phyloP scores from a whole-genome alignment of 371 early-diverging fungal species.

The Mortierella sp. region DNA sequence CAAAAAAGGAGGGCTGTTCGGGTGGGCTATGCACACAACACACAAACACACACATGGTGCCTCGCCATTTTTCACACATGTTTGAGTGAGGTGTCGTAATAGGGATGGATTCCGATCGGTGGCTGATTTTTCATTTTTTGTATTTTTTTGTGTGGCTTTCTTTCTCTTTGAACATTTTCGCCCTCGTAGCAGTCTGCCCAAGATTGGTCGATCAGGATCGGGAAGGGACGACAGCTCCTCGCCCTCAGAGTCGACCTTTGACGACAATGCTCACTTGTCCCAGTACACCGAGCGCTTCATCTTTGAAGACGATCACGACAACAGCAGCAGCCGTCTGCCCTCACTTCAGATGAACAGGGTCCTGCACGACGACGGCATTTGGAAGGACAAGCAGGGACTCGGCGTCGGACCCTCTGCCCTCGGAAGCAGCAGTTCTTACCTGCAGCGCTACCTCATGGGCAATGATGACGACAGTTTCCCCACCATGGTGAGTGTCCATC shows the following conservation, averaged over 20 bases:
- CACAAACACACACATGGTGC: background rate
- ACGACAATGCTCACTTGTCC: constrained; percentile 31
- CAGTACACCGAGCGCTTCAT: constrained; percentile 44
- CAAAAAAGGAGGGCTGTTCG: background rate
- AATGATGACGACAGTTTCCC: constrained; percentile 55
- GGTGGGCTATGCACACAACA: constrained; percentile 6
- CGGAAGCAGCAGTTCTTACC: constrained; percentile 33
- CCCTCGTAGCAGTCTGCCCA: constrained; percentile 14
- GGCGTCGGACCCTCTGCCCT: constrained; percentile 20
- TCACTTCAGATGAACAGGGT: constrained; percentile 44
- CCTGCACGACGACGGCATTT: constrained; percentile 47
- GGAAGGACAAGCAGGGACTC: constrained; percentile 31
- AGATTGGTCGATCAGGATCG: constrained; percentile 23
- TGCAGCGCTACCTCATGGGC: constrained; percentile 54
- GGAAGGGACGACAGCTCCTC: constrained; percentile 17
- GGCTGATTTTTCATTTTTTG: constrained; percentile 6
- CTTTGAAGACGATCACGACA: constrained; percentile 38
- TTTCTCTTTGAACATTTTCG: background rate
- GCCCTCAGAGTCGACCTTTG: constrained; percentile 28
- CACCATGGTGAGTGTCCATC: constrained; percentile 35
- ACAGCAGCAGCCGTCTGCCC: constrained; percentile 20
- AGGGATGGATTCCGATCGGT: constrained; percentile 14
- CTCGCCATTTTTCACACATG: constrained; percentile 10
- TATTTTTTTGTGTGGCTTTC: background rate
- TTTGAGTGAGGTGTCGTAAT: constrained; percentile 5